Evolutionary conservation across 768 basidiomycete genomes (phyloP).

Genomic region (Leccinum rimulosum): DNA sequence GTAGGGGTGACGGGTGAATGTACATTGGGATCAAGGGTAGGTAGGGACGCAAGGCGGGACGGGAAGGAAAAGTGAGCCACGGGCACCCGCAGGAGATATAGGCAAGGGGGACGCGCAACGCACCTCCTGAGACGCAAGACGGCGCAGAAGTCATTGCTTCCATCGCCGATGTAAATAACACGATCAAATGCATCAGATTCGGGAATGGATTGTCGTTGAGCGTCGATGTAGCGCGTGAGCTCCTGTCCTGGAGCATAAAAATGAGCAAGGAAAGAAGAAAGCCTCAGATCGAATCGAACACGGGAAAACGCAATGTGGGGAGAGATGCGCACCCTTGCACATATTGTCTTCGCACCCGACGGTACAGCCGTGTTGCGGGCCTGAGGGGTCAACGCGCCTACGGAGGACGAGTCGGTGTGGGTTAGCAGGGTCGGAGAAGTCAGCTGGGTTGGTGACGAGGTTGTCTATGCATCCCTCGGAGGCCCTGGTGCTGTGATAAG

Average conservation of each 20-base stretch:
- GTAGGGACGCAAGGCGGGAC: not conserved
- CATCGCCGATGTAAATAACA: constrained; percentile 91
- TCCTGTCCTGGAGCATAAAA: constrained; percentile 63
- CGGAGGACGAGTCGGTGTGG: constrained; percentile 70
- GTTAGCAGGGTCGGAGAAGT: constrained; percentile 61
- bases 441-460: constrained; percentile 90
- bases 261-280: too few species aligned
- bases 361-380: constrained; percentile 77
- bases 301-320: not conserved
- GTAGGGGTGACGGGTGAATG: not conserved
- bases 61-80: not conserved
- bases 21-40: not conserved
- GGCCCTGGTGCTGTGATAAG: constrained; percentile 60
- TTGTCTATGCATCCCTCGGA: constrained; percentile 70
- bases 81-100: not conserved
- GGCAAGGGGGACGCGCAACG: not conserved
- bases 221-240: constrained; percentile 72
- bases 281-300: not conserved
- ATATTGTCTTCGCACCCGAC: constrained; percentile 95
- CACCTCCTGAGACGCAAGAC: constrained; percentile 76
- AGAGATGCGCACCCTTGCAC: constrained; percentile 76
- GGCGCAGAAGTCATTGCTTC: constrained; percentile 94
- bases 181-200: constrained; percentile 59
- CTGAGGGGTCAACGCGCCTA: constrained; percentile 71
- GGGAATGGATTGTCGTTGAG: constrained; percentile 13